Base-by-base conservation (phyloP, 768 basidiomycete genomes). In the Lyophyllum atratum region DNA sequence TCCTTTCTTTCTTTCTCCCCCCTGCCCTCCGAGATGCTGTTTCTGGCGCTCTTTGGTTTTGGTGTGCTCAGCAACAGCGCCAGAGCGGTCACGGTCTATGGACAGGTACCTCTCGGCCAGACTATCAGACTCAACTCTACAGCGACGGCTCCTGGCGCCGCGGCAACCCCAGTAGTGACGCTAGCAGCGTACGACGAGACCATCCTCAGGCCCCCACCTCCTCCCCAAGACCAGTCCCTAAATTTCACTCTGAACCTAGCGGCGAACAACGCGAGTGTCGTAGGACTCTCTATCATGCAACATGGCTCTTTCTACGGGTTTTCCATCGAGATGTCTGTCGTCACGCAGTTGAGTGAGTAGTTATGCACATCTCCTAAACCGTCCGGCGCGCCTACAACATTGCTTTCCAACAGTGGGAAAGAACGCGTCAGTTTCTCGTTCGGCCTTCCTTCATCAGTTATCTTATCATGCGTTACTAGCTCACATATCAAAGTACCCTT, bases 261-360 rank as follows among this genome's bases (percentile, higher is more conserved):
- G 55, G 59, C 57, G 10, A 69, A 67, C 45, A 76, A 72, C 26
- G 64, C 63, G 7, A 65, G 59, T 17, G 73, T 75, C 3, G 56
- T 60, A 2, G 72, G 72, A 1, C 51, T 78, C 26, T 78, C 76
- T 10, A 77, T 79, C 24, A 68, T 71, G 43, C 77, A 76, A 49
- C 49, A 57, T 51, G 86, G 84, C 19, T 78, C 83, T 17, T 90
- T 90, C 64, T 79, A 85, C 52, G 89, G 88, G 4, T 90, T 92
- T 66, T 89, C 86, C 3, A 80, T 92, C 34, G 90, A 92, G 70
- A 80, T 90, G 76, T 89, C 88, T 39, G 84, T 91, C 8, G 78
- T 85, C 7, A 82, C 80, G 54, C 83, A 84, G 73, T 76, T 89
- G 60, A 69, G 87, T 89, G 68, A 69, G 84, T 82, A 70, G 80